These are phyloP conservation scores for Umbilicus rupestris DNA, from an alignment of 164 flowering plant genomes.

Conservation along the genomic window DNA sequence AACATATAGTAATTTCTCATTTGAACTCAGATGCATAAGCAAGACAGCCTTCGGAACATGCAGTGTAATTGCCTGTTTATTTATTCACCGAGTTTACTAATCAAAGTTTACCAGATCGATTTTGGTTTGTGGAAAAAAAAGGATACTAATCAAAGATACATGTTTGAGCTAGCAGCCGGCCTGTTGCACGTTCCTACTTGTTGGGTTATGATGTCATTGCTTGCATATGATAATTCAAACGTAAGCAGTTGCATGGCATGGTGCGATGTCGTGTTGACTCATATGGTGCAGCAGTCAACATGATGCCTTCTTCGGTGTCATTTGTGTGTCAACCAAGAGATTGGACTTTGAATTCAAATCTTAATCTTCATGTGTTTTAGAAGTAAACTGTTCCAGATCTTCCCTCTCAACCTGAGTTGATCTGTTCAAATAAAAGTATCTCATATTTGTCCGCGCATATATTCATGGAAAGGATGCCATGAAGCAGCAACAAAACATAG, in stretches of 20 bases:
- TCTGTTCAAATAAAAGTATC: too few species aligned
- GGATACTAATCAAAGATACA: too few species aligned
- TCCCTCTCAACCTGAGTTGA: too few species aligned
- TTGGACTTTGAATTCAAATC: not conserved
- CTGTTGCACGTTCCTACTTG: not conserved
- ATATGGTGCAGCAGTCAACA: not conserved
- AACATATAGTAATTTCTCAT: not conserved
- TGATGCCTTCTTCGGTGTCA: not conserved
- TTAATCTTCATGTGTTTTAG: too few species aligned
- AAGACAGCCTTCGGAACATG: not conserved
- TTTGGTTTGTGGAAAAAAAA: too few species aligned
- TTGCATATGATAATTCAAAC: not conserved
- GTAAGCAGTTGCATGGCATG: not conserved
- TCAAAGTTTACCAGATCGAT: too few species aligned
- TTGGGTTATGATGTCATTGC: slow-evolving; percentile 4
- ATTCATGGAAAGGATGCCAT: too few species aligned
- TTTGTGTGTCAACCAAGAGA: not conserved
- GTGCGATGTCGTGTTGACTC: not conserved
- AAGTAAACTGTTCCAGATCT: too few species aligned
- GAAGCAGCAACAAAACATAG: too few species aligned
- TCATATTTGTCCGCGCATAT: too few species aligned
- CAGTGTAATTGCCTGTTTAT: not conserved
- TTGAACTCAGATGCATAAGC: not conserved
- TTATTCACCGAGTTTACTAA: not conserved
- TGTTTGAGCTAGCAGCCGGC: not conserved